Percentiles rank a stretch among this genome's conserved stretches.
These are phyloP conservation scores for Cryptococcus wingfieldii DNA, from an alignment of 1,284 basidiomycete species.

Conservation along the genomic window DNA sequence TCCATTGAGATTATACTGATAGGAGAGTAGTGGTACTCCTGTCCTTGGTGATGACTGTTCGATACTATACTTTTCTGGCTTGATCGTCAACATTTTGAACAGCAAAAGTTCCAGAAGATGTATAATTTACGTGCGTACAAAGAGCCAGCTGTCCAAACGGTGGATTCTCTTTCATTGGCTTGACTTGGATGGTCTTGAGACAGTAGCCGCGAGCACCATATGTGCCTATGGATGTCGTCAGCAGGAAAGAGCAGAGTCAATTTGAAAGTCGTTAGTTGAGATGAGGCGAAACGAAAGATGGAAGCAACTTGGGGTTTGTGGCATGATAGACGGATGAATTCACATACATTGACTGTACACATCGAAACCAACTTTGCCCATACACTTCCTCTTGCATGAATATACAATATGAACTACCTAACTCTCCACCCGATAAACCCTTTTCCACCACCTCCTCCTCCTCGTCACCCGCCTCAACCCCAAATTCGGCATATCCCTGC, in stretches of 20 bases:
- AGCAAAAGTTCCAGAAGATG: neutral
- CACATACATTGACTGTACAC: neutral
- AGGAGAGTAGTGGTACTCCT: neutral
- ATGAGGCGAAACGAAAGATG: too few species aligned
- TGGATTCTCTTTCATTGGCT: too few species aligned
- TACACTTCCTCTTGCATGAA: neutral
- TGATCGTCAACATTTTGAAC: neutral
- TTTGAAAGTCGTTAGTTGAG: too few species aligned
- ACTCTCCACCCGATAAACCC: slow-evolving; percentile 26
- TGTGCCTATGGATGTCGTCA: too few species aligned
- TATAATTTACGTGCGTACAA: neutral
- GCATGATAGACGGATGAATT: neutral
- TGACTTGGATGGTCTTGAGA: too few species aligned
- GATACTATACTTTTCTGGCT: slow-evolving; percentile 7
- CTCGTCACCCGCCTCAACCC: slow-evolving; percentile 27
- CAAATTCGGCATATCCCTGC: slow-evolving; percentile 19
- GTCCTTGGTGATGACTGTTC: slow-evolving; percentile 5
- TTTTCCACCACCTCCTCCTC: slow-evolving; percentile 37
- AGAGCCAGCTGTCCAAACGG: neutral
- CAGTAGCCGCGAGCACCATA: too few species aligned
- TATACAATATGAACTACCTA: neutral
- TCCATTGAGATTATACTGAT: neutral
- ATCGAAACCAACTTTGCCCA: too few species aligned
- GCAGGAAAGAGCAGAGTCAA: too few species aligned
- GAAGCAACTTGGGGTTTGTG: neutral